Evolutionary conservation across 306 rosid genomes (phyloP).

Genomic region (Prunus fruticosa): DNA sequence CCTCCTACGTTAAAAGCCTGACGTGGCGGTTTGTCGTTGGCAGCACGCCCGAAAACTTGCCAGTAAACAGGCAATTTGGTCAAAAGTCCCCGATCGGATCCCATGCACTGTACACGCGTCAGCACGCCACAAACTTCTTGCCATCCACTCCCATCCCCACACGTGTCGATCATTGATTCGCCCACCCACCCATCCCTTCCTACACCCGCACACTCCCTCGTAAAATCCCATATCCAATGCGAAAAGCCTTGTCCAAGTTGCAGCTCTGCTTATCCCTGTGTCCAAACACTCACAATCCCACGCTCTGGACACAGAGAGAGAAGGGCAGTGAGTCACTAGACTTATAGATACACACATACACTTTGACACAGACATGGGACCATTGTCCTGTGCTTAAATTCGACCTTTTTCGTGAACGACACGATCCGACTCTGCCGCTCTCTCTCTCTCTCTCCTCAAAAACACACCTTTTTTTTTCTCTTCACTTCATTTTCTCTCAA

Average conservation of each 20-base stretch:
- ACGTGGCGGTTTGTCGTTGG: conserved; percentile 14
- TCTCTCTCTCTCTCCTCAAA: conserved; percentile 16
- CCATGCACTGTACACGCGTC: conserved; percentile 55
- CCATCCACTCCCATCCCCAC: conserved; percentile 34
- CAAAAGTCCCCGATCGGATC: conserved; percentile 45
- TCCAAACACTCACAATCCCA: conserved; percentile 8
- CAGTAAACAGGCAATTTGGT: conserved; percentile 10
- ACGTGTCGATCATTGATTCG: conserved; percentile 32
- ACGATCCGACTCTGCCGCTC: conserved; percentile 90
- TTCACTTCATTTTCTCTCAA: conserved; percentile 2
- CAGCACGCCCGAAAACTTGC: neutral
- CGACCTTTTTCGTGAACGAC: conserved; percentile 67
- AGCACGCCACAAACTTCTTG: conserved; percentile 43
- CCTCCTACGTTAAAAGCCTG: neutral
- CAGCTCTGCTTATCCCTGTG: neutral
- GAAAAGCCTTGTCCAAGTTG: neutral
- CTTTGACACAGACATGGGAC: conserved; percentile 59
- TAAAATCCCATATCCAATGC: neutral
- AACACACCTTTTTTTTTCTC: neutral
- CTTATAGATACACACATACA: conserved; percentile 16
- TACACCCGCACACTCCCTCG: neutral
- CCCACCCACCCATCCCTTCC: neutral
- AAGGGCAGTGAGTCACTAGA: conserved; percentile 2
- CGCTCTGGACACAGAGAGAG: conserved; percentile 6
- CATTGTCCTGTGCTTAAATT: conserved; percentile 54